Conservation (phyloP, 75 land plant genomes). For the Pinus taeda region DNA sequence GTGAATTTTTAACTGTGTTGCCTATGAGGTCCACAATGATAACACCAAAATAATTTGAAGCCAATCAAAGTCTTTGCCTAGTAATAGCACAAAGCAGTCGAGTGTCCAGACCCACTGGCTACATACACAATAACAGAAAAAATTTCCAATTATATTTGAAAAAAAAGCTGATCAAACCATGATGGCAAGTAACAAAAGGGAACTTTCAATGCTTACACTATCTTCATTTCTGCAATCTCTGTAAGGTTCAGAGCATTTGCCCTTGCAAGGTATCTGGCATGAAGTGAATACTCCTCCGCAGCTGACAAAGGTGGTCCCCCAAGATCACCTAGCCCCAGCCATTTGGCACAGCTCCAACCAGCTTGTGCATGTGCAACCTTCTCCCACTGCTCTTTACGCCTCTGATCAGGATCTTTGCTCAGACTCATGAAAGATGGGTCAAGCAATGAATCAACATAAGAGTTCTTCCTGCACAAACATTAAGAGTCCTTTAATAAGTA, state of each 20-base stretch:
- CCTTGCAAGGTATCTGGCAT: constrained; percentile 91
- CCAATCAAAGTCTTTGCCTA: not conserved
- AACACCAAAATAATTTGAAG: too few species aligned
- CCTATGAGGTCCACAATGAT: too few species aligned
- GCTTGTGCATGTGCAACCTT: constrained; percentile 79
- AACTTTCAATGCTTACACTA: constrained; percentile 55
- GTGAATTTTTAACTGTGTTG: too few species aligned
- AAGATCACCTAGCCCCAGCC: constrained; percentile 89
- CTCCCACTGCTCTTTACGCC: constrained; percentile 94
- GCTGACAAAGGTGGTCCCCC: constrained; percentile 83
- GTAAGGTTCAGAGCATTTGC: constrained; percentile 94
- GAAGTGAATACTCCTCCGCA: constrained; percentile 95
- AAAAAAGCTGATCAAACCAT: not conserved
- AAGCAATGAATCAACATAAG: constrained; percentile 71
- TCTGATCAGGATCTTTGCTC: constrained; percentile 94
- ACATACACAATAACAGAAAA: not conserved
- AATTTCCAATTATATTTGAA: not conserved
- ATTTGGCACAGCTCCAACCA: constrained; percentile 81
- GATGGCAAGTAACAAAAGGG: not conserved
- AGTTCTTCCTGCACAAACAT: constrained; percentile 53
- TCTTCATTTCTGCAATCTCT: constrained; percentile 99
- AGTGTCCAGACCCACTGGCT: not conserved
- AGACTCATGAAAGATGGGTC: constrained; percentile 98
- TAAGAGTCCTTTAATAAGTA: not conserved
- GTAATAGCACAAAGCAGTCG: not conserved